These are phyloP conservation scores for Coniochaeta prunicola DNA, from an alignment of 2,329 filamentous ascomycete genomes.

Conservation along the genomic window DNA sequence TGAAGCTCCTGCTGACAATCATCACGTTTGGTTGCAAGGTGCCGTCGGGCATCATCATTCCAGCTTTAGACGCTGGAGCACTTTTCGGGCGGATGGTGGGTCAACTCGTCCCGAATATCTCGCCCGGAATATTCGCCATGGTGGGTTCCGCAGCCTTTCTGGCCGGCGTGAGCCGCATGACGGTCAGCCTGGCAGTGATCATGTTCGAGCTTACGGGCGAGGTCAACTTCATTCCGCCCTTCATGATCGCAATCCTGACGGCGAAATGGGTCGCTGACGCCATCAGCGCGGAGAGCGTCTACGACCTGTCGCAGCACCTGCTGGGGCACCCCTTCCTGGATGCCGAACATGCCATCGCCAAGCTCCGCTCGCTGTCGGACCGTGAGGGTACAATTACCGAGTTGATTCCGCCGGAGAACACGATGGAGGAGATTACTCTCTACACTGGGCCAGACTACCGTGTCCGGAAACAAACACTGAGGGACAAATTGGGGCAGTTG, in stretches of 20 bases:
- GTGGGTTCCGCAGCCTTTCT: constrained; percentile 52
- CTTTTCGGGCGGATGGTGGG: constrained; percentile 48
- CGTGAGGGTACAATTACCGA: constrained; percentile 27
- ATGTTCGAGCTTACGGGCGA: constrained; percentile 57
- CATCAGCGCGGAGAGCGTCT: constrained; percentile 45
- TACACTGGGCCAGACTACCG: constrained; percentile 33
- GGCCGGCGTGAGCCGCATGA: constrained; percentile 52
- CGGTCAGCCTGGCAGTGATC: constrained; percentile 44
- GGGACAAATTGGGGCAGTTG: constrained; percentile 37
- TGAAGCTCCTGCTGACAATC: constrained; percentile 48
- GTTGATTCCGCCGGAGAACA: constrained; percentile 43
- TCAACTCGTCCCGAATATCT: constrained; percentile 30
- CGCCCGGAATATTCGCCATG: constrained; percentile 54
- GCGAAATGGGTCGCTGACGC: constrained; percentile 53
- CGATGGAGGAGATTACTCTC: constrained; percentile 50
- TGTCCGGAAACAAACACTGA: constrained; percentile 31
- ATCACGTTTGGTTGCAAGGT: constrained; percentile 55
- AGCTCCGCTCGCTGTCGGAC: constrained; percentile 17
- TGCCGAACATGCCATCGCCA: constrained; percentile 35
- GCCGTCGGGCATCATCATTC: constrained; percentile 54
- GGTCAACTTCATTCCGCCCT: constrained; percentile 47
- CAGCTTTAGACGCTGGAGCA: constrained; percentile 48
- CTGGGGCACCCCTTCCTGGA: constrained; percentile 53
- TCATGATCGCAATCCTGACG: constrained; percentile 52
- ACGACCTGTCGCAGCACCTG: constrained; percentile 52